Percentiles rank a stretch among this genome's conserved stretches.
Conservation (phyloP, 306 rosid genomes). For the Vigna trinervia region DNA sequence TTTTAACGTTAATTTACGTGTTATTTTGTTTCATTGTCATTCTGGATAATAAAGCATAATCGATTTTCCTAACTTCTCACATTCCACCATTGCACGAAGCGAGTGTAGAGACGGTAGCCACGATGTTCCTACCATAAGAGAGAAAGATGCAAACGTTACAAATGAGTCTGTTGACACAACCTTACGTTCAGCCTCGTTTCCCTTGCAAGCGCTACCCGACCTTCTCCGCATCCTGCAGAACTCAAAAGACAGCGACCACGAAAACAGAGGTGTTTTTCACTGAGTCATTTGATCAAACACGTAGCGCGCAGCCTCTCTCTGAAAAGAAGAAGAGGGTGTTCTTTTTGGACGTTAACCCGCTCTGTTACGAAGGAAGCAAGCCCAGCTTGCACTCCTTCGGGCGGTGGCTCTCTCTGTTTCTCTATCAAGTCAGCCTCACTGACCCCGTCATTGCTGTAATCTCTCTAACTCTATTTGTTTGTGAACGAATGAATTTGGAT, state of each 20-base stretch:
- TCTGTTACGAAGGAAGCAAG: slow-evolving; percentile 72
- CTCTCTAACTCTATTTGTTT: slow-evolving; percentile 1
- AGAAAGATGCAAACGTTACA: slow-evolving; percentile 36
- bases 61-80: not conserved
- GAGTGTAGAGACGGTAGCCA: not conserved
- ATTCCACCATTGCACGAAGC: too few relatives aligned
- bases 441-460: slow-evolving; percentile 82
- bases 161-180: slow-evolving; percentile 36
- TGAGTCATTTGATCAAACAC: slow-evolving; percentile 43
- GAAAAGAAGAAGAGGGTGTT: slow-evolving; percentile 67
- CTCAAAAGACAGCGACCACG: slow-evolving; percentile 26
- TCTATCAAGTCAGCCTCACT: slow-evolving; percentile 62
- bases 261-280: slow-evolving; percentile 35
- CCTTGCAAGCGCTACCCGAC: slow-evolving; percentile 34
- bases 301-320: slow-evolving; percentile 42
- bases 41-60: not conserved
- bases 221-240: slow-evolving; percentile 33
- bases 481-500: not conserved
- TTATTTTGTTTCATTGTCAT: too few relatives aligned
- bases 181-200: slow-evolving; percentile 46
- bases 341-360: slow-evolving; percentile 86
- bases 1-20: too few relatives aligned
- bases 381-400: slow-evolving; percentile 75
- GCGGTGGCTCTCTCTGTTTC: slow-evolving; percentile 74
- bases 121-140: not conserved